Evolutionary conservation across 2,329 filamentous ascomycete genomes (phyloP).

Genomic region (Echinosphaeria canescens): DNA sequence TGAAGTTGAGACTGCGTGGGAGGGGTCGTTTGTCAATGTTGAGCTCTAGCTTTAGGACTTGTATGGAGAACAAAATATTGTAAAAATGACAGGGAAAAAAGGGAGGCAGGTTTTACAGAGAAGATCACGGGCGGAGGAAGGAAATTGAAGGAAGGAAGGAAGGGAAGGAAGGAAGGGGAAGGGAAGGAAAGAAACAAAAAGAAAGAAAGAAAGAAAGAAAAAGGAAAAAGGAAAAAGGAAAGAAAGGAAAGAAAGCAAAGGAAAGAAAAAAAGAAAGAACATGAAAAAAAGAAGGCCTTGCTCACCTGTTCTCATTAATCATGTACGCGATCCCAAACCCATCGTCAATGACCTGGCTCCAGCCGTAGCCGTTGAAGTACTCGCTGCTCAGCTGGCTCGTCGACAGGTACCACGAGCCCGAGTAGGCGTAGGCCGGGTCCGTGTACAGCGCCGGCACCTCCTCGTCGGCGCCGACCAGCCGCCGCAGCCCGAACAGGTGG

Average conservation of each 20-base stretch:
- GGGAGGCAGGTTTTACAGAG: too few relatives aligned
- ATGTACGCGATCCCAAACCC: slow-evolving; percentile 98
- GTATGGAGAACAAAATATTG: not conserved
- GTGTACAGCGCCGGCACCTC: slow-evolving; percentile 64
- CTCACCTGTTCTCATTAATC: slow-evolving; percentile 94
- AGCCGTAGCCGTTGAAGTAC: slow-evolving; percentile 98
- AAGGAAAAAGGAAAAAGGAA: too few relatives aligned
- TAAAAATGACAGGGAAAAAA: not conserved
- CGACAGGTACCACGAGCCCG: slow-evolving; percentile 71
- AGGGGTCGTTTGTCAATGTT: slow-evolving; percentile 3
- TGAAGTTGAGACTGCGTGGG: slow-evolving; percentile 67
- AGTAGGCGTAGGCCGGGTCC: slow-evolving; percentile 74
- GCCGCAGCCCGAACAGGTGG: slow-evolving; percentile 95
- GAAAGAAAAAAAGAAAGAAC: too few relatives aligned
- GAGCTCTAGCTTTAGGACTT: not conserved
- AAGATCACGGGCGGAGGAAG: too few relatives aligned
- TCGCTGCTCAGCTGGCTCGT: slow-evolving; percentile 83
- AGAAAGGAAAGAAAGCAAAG: too few relatives aligned
- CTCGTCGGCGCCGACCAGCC: slow-evolving; percentile 62
- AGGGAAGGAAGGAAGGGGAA: too few relatives aligned
- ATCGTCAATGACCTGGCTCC: slow-evolving; percentile 92
- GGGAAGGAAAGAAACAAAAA: too few relatives aligned
- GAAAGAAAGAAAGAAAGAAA: too few relatives aligned
- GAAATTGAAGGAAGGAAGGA: too few relatives aligned
- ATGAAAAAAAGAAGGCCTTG: too few relatives aligned